These are phyloP conservation scores for Rhizoclosmatium sp. DNA, from an alignment of 192 early-diverging fungal genomes.

Conservation along the genomic window DNA sequence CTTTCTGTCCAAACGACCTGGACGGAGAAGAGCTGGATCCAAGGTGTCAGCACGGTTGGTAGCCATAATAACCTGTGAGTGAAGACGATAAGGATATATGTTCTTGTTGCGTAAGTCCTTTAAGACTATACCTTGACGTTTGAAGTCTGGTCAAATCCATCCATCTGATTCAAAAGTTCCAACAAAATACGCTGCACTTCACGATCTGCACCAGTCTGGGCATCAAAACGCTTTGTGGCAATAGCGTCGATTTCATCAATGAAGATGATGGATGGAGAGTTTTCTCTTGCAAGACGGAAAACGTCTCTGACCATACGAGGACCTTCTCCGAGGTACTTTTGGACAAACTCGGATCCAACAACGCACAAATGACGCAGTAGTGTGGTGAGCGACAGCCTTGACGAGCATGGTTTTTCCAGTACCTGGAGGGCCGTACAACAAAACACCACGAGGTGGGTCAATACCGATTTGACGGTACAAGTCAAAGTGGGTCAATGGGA, in stretches of 20 bases:
- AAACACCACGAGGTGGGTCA: slow-evolving; percentile 96
- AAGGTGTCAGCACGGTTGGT: slow-evolving; percentile 98
- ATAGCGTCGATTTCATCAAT: slow-evolving; percentile 99
- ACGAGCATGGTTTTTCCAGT: slow-evolving; percentile 91
- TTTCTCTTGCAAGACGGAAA: slow-evolving; percentile 96
- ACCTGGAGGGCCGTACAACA: slow-evolving; percentile 92
- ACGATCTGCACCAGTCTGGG: slow-evolving; percentile 87
- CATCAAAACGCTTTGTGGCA: slow-evolving; percentile 84
- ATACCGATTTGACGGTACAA: slow-evolving; percentile 99
- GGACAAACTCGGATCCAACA: slow-evolving; percentile 96
- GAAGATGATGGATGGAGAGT: slow-evolving; percentile 97
- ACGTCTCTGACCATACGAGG: slow-evolving; percentile 97
- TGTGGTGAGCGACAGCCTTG: slow-evolving; percentile 98
- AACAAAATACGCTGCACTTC: slow-evolving; percentile 99
- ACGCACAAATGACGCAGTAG: slow-evolving; percentile 96
- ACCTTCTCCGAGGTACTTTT: slow-evolving; percentile 99
- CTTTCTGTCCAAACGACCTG: slow-evolving; percentile 98
- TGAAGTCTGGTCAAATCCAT: slow-evolving; percentile 94
- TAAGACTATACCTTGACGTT: slow-evolving; percentile 83
- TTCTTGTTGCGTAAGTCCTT: neutral
- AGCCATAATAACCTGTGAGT: slow-evolving; percentile 87
- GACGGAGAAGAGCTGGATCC: slow-evolving; percentile 96
- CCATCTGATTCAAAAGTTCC: slow-evolving; percentile 96
- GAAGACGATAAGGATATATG: slow-evolving; percentile 7
- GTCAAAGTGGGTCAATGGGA: slow-evolving; percentile 96